A percentile compares a stretch with the other conserved stretches of the same genome.
These are phyloP conservation scores for Trypanosoma grayi DNA, from an alignment of 208 protist genomes.

Conservation along the genomic window DNA sequence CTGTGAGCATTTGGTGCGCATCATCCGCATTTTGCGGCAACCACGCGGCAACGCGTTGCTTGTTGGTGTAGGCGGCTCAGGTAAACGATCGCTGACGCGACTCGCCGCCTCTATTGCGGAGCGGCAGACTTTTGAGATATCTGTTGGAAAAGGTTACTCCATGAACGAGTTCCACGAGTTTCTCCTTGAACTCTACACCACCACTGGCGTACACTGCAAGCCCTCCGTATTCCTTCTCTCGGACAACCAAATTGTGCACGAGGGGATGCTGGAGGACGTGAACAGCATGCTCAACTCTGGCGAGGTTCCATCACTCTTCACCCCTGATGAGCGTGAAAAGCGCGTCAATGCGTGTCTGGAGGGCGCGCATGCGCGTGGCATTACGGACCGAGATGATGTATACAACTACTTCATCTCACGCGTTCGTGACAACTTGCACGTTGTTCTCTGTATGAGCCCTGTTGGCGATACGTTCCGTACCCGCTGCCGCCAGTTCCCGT, in stretches of 20 bases:
- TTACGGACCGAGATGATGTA: slow-evolving; percentile 90
- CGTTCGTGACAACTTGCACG: slow-evolving; percentile 95
- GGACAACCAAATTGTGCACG: slow-evolving; percentile 96
- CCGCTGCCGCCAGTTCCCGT: slow-evolving; percentile 96
- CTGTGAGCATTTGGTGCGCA: slow-evolving; percentile 95
- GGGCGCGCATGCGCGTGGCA: slow-evolving; percentile 83
- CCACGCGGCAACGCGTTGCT: slow-evolving; percentile 96
- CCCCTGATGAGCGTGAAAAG: slow-evolving; percentile 95
- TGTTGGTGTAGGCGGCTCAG: slow-evolving; percentile 96
- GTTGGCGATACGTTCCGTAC: slow-evolving; percentile 94
- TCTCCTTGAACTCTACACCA: slow-evolving; percentile 89
- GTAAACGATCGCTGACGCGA: slow-evolving; percentile 95
- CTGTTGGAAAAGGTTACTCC: slow-evolving; percentile 92
- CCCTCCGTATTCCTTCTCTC: slow-evolving; percentile 93
- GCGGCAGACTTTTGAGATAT: slow-evolving; percentile 89
- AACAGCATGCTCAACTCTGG: slow-evolving; percentile 98
- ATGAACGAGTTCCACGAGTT: slow-evolving; percentile 93
- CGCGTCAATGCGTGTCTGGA: slow-evolving; percentile 92
- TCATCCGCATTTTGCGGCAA: slow-evolving; percentile 96
- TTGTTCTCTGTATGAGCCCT: slow-evolving; percentile 96
- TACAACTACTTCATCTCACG: slow-evolving; percentile 95
- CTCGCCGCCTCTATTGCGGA: slow-evolving; percentile 91
- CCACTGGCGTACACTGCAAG: slow-evolving; percentile 85
- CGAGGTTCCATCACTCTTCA: slow-evolving; percentile 97
- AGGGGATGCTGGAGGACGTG: slow-evolving; percentile 97